phyloP scores from a whole-genome alignment of 2,329 filamentous ascomycete species.

The Scolecobasidium constrictum region DNA sequence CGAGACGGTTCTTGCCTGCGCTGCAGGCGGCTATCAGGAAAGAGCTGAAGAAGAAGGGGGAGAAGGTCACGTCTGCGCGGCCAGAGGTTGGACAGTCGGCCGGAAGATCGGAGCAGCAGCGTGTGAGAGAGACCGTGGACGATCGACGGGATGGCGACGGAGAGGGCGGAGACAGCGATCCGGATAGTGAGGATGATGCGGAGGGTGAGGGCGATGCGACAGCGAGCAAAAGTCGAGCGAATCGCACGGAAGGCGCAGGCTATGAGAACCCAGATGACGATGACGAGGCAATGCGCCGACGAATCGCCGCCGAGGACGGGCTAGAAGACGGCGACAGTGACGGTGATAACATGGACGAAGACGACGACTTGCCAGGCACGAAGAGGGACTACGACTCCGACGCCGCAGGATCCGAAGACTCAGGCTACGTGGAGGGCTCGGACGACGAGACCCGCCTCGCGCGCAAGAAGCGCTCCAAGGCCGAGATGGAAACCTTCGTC shows the following conservation, averaged over 20 bases:
- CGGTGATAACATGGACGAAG: constrained; percentile 16
- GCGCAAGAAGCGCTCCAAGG: constrained; percentile 22
- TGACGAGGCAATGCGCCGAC: constrained; percentile 55
- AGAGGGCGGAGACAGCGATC: constrained; percentile 51
- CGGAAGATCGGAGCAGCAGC: constrained; percentile 39
- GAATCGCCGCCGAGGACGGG: constrained; percentile 5
- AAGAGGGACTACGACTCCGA: constrained; percentile 9
- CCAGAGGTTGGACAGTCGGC: constrained; percentile 63
- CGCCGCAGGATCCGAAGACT: constrained; percentile 20
- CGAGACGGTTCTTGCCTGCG: constrained; percentile 64
- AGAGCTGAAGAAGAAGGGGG: constrained; percentile 69
- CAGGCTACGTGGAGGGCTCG: constrained; percentile 17
- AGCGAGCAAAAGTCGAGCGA: constrained; percentile 60
- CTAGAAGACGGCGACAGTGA: constrained; percentile 23
- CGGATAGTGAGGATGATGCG: constrained; percentile 62
- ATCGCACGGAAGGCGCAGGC: constrained; percentile 70
- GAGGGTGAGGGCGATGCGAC: constrained; percentile 47
- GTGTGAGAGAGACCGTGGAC: constrained; percentile 2
- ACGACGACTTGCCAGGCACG: constrained; percentile 9
- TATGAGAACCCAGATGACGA: constrained; percentile 87
- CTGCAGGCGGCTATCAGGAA: constrained; percentile 60
- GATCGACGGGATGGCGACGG: constrained; percentile 35
- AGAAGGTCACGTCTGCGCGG: constrained; percentile 51
- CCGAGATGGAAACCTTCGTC: constrained; percentile 51
- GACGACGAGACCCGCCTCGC: constrained; percentile 17